phyloP scores from a whole-genome alignment of 768 basidiomycete genomes.

The Gyrodon lividus region DNA sequence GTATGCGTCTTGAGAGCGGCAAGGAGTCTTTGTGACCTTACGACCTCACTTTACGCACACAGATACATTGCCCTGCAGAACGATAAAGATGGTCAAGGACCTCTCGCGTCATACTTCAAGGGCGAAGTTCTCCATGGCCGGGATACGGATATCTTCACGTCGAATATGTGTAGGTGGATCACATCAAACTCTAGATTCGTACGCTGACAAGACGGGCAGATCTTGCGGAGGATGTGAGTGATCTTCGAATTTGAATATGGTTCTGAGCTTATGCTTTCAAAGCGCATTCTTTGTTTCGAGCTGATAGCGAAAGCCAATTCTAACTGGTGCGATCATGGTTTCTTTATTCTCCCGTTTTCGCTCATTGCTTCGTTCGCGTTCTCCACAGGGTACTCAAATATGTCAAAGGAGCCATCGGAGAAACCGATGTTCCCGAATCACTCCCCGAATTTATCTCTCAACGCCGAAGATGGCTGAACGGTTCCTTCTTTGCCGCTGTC shows the following conservation, averaged over 20 bases:
- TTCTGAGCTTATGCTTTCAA: conserved; percentile 13
- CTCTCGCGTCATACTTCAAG: conserved; percentile 95
- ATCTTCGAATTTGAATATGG: not conserved
- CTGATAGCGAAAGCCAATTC: conserved; percentile 74
- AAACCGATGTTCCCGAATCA: conserved; percentile 92
- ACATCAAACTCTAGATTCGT: not conserved
- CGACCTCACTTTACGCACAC: conserved; percentile 2
- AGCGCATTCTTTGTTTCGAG: conserved; percentile 85
- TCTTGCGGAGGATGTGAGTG: conserved; percentile 81
- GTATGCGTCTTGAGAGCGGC: conserved; percentile 23
- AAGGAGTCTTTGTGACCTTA: not conserved
- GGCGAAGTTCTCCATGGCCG: conserved; percentile 85
- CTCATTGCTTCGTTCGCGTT: conserved; percentile 6
- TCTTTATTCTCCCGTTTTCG: not conserved
- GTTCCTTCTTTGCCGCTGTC: conserved; percentile 92
- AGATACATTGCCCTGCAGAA: conserved; percentile 90
- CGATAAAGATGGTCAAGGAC: conserved; percentile 75
- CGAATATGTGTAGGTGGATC: conserved; percentile 82
- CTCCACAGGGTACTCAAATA: conserved; percentile 87
- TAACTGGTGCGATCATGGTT: conserved; percentile 55
- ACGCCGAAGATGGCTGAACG: conserved; percentile 85
- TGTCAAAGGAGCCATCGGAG: conserved; percentile 89
- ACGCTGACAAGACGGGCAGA: conserved; percentile 44
- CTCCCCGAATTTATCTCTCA: conserved; percentile 94
- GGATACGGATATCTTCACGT: conserved; percentile 90